These are phyloP conservation scores for Eimeria maxima DNA, from an alignment of 169 alveolate genomes.

Conservation along the genomic window DNA sequence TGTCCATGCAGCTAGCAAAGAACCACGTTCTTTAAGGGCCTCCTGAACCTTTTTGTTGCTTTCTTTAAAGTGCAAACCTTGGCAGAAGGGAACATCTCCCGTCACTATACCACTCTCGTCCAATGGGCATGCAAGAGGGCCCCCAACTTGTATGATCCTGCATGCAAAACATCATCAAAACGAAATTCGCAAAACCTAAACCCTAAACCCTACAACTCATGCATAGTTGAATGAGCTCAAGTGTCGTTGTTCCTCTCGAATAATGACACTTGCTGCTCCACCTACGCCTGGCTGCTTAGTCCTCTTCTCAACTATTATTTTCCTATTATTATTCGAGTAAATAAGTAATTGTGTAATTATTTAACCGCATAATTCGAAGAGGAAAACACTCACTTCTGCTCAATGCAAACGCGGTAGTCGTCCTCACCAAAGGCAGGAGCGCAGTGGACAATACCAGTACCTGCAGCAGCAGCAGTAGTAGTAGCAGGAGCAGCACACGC, in stretches of 20 bases:
- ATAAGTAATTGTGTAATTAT: too few species aligned
- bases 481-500: conserved; percentile 93
- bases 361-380: neutral
- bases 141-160: conserved; percentile 64
- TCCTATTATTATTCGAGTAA: too few species aligned
- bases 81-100: conserved; percentile 90
- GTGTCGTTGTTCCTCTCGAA: too few species aligned
- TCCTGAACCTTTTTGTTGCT: conserved; percentile 97
- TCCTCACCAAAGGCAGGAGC: conserved; percentile 88
- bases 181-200: neutral
- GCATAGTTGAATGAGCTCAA: too few species aligned
- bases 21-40: conserved; percentile 90
- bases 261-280: too few species aligned
- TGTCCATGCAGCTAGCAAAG: conserved; percentile 91
- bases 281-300: too few species aligned
- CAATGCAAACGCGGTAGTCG: conserved; percentile 76
- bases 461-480: conserved; percentile 79
- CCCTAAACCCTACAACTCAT: neutral
- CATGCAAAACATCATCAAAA: neutral
- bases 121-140: conserved; percentile 71
- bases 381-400: neutral
- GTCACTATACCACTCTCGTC: conserved; percentile 79
- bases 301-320: too few species aligned
- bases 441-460: too few species aligned
- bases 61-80: conserved; percentile 95